A percentile compares a stretch with the other conserved stretches of the same genome.
Conservation (phyloP, 2,329 filamentous ascomycete genomes). For the Dactylellina haptotyla region DNA sequence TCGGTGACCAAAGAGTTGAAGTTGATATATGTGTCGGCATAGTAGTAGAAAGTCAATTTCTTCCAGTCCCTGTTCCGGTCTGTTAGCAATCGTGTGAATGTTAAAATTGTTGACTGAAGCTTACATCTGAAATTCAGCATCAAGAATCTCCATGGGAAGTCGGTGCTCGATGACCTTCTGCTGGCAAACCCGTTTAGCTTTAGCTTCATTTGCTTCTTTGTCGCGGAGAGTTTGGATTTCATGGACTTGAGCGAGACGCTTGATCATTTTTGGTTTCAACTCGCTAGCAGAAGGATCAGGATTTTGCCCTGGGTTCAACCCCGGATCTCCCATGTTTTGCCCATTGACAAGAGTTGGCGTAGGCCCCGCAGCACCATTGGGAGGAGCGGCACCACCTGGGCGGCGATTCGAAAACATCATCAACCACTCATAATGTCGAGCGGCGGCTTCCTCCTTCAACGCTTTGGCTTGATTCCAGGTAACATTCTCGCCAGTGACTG, state of each 20-base stretch:
- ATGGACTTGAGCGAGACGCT: constrained; percentile 88
- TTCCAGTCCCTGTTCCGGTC: constrained; percentile 83
- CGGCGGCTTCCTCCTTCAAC: constrained; percentile 87
- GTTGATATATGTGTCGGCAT: constrained; percentile 97
- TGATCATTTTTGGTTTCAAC: constrained; percentile 95
- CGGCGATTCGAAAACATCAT: constrained; percentile 91
- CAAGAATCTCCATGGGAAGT: constrained; percentile 97
- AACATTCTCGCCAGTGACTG: constrained; percentile 86
- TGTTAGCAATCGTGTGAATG: constrained; percentile 15
- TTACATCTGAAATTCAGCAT: constrained; percentile 98
- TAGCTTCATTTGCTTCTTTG: constrained; percentile 97
- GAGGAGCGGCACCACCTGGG: constrained; percentile 72
- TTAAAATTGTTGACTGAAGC: constrained; percentile 60
- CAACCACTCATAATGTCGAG: constrained; percentile 97
- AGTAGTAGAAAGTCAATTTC: constrained; percentile 99
- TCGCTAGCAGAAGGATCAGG: constrained; percentile 70
- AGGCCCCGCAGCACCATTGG: constrained; percentile 30
- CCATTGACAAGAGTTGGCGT: constrained; percentile 55
- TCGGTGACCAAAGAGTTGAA: constrained; percentile 98
- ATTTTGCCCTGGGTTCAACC: constrained; percentile 54
- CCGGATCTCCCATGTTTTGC: constrained; percentile 54
- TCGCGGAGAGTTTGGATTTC: constrained; percentile 89
- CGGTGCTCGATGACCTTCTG: constrained; percentile 95
- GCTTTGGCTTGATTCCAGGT: constrained; percentile 88
- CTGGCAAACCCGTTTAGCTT: constrained; percentile 95